phyloP scores from a whole-genome alignment of 257 asterid genomes.

The Eustoma russellianum region DNA sequence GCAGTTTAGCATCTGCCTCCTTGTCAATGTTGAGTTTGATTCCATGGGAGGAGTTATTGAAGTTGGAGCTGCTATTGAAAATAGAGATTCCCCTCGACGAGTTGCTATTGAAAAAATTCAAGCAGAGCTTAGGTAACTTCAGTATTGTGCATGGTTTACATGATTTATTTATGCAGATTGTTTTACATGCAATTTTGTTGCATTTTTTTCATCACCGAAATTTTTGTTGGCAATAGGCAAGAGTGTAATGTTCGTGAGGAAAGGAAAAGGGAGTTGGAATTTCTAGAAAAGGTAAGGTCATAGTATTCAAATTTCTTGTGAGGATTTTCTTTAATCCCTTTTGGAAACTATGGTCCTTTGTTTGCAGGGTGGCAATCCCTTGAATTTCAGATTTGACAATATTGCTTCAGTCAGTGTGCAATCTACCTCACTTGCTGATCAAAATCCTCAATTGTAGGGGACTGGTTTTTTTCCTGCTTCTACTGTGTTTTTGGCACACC shows the following conservation, averaged over 20 bases:
- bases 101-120: slow-evolving; percentile 66
- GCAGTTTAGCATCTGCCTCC: slow-evolving; percentile 50
- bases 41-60: slow-evolving; percentile 92
- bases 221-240: slow-evolving; percentile 48
- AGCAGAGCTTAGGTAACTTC: slow-evolving; percentile 68
- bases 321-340: slow-evolving; percentile 11
- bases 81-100: slow-evolving; percentile 50
- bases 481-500: slow-evolving; percentile 1
- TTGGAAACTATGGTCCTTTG: slow-evolving; percentile 15
- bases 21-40: slow-evolving; percentile 85
- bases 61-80: slow-evolving; percentile 61
- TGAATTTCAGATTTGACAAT: slow-evolving; percentile 56
- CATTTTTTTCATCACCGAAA: slow-evolving; percentile 5
- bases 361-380: slow-evolving; percentile 81
- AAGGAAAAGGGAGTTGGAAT: slow-evolving; percentile 71
- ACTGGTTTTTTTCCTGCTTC: slow-evolving; percentile 37
- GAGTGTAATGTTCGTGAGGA: slow-evolving; percentile 66
- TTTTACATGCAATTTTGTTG: background rate
- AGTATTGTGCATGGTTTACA: slow-evolving; percentile 17
- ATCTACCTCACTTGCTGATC: slow-evolving; percentile 67
- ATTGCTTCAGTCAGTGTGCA: slow-evolving; percentile 60
- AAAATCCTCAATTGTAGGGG: slow-evolving; percentile 50
- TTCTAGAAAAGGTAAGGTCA: slow-evolving; percentile 70
- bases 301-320: slow-evolving; percentile 15
- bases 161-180: background rate